Conservation (phyloP, 2,329 filamentous ascomycete species). For the Trichophyton schoenleinii region DNA sequence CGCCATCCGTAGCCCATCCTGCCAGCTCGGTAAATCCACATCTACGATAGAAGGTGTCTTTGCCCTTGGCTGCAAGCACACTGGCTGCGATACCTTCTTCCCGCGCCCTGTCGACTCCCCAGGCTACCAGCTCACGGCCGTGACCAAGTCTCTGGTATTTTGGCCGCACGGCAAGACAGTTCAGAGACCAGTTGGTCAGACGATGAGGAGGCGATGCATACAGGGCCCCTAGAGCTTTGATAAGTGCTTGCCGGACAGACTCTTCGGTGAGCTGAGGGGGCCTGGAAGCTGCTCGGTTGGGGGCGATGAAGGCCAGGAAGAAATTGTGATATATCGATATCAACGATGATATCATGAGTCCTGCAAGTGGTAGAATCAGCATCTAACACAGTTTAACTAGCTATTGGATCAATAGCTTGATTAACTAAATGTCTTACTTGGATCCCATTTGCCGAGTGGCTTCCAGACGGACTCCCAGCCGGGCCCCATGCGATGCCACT, state of each 20-base stretch:
- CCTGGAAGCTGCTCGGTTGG: constrained; percentile 7
- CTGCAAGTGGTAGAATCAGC: not conserved
- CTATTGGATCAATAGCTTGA: not conserved
- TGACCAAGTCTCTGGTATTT: constrained; percentile 16
- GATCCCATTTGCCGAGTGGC: constrained; percentile 9
- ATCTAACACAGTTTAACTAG: no score
- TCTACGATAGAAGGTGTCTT: constrained; percentile 8
- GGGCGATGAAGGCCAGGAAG: constrained; percentile 2
- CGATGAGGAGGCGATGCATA: constrained; percentile 1
- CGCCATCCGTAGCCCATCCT: constrained; percentile 7
- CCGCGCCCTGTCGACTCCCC: constrained; percentile 14
- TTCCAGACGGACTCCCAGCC: constrained; percentile 9
- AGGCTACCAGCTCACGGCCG: constrained; percentile 15
- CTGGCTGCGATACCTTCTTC: constrained; percentile 13
- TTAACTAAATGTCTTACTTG: constrained; percentile 5
- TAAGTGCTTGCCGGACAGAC: not conserved
- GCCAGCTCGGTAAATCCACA: constrained; percentile 8
- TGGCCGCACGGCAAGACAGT: constrained; percentile 16
- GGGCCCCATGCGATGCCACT: constrained; percentile 6
- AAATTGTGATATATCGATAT: not conserved
- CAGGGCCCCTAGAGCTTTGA: not conserved
- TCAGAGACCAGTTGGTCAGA: constrained; percentile 16
- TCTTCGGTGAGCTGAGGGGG: constrained; percentile 5
- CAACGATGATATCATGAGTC: not conserved
- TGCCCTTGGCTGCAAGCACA: constrained; percentile 5